These are phyloP conservation scores for Pyronema domesticum DNA, from an alignment of 495 filamentous ascomycete species.

Conservation along the genomic window DNA sequence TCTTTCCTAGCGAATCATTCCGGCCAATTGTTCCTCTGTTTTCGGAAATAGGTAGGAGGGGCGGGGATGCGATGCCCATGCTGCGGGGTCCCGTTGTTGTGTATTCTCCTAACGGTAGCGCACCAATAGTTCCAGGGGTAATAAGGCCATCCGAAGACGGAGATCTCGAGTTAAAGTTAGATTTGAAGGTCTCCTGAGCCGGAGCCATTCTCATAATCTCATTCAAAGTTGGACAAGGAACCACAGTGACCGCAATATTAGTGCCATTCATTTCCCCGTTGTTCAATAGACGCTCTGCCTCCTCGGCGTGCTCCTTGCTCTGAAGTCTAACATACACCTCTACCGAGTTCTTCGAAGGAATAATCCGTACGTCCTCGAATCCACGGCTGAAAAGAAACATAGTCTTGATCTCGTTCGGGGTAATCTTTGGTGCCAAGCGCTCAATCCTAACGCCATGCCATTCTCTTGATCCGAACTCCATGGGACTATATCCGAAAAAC, in stretches of 20 bases:
- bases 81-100: neutral
- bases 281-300: constrained; percentile 6
- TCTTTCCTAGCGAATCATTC: neutral
- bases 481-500: constrained; percentile 2
- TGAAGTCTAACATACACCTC: constrained; percentile 4
- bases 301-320: constrained; percentile 1
- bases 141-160: constrained; percentile 2
- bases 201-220: constrained; percentile 5
- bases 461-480: neutral
- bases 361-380: constrained; percentile 2
- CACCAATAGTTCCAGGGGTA: constrained; percentile 1
- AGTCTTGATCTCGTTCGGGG: constrained; percentile 4
- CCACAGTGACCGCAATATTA: neutral
- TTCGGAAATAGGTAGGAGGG: too few species aligned
- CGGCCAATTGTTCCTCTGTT: neutral
- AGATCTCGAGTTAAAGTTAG: constrained; percentile 1
- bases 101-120: neutral
- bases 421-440: neutral
- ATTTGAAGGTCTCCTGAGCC: neutral
- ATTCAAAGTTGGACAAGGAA: neutral
- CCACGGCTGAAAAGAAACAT: constrained; percentile 5
- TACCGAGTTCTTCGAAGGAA: neutral
- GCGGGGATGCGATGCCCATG: neutral
- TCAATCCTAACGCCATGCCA: constrained; percentile 4
- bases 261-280: constrained; percentile 1